Evolutionary conservation across 164 flowering plant genomes (phyloP).

Genomic region (Houttuynia cordata): DNA sequence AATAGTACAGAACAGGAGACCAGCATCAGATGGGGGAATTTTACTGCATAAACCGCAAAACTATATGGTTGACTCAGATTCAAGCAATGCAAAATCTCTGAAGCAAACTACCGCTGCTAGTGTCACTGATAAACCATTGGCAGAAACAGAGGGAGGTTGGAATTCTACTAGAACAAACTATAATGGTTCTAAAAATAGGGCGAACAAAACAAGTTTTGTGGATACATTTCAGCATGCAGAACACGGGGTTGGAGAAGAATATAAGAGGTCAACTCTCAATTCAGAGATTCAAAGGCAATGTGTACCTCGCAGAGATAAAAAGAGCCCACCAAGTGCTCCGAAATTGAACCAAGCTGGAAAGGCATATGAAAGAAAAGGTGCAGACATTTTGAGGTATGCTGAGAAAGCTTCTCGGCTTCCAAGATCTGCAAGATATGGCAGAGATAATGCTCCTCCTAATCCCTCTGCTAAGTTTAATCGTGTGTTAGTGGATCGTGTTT

Average conservation of each 20-base stretch:
- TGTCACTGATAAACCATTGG: conserved; percentile 27
- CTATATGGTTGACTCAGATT: conserved; percentile 39
- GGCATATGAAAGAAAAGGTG: conserved; percentile 20
- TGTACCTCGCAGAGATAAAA: conserved; percentile 27
- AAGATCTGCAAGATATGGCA: conserved; percentile 15
- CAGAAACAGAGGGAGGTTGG: conserved; percentile 16
- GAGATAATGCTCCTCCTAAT: conserved; percentile 23
- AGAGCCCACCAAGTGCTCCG: conserved; percentile 19
- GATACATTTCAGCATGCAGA: conserved; percentile 15
- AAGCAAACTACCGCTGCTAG: conserved; percentile 25
- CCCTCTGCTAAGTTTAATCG: conserved; percentile 22
- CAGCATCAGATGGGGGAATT: conserved; percentile 39
- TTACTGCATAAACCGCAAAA: conserved; percentile 13
- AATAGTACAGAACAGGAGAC: conserved; percentile 43
- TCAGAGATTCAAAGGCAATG: conserved; percentile 20
- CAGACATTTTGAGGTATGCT: conserved; percentile 3
- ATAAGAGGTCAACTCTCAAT: conserved; percentile 15
- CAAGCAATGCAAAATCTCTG: conserved; percentile 32
- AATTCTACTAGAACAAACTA: conserved; percentile 9
- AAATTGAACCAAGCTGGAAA: conserved; percentile 18
- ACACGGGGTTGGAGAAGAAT: conserved; percentile 8
- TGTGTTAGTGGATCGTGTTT: conserved; percentile 33
- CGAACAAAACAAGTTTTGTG: conserved; percentile 15
- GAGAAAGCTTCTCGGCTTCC: conserved; percentile 16
- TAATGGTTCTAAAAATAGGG: conserved; percentile 24